These are phyloP conservation scores for Solanum peruvianum DNA, from an alignment of 257 asterid genomes.

Conservation along the genomic window DNA sequence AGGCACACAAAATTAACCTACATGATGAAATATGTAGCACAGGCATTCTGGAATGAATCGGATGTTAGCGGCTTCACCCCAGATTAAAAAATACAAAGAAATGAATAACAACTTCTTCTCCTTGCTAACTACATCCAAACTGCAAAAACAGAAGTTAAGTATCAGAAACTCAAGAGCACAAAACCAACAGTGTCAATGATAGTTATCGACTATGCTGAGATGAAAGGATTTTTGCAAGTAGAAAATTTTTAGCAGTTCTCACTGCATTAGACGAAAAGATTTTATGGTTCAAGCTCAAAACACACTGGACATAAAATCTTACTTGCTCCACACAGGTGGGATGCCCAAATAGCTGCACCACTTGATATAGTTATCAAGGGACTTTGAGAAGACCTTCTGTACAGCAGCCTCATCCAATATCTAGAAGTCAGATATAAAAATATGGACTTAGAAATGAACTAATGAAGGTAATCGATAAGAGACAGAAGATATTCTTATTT, in stretches of 20 bases:
- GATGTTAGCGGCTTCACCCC: constrained; percentile 98
- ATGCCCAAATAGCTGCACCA: constrained; percentile 82
- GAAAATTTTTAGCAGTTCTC: background rate
- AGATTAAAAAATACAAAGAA: constrained; percentile 76
- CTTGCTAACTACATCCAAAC: constrained; percentile 76
- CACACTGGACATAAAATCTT: constrained; percentile 13
- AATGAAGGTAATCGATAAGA: background rate
- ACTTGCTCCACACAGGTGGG: constrained; percentile 96
- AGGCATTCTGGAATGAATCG: constrained; percentile 99
- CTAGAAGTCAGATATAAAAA: constrained; percentile 22
- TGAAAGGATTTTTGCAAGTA: background rate
- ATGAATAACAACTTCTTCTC: constrained; percentile 80
- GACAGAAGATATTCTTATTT: background rate
- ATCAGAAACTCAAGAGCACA: background rate
- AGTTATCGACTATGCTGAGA: background rate
- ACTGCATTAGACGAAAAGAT: background rate
- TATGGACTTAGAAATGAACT: background rate
- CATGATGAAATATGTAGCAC: constrained; percentile 98
- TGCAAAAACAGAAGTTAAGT: constrained; percentile 20
- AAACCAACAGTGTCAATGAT: background rate
- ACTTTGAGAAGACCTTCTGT: constrained; percentile 73
- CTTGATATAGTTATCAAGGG: constrained; percentile 91
- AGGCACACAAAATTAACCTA: constrained; percentile 24
- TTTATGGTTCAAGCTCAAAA: background rate
- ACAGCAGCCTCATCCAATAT: constrained; percentile 95